Evolutionary conservation across 371 early-diverging fungal genomes (phyloP).

Genomic region (Dinochytrium kinnereticum): DNA sequence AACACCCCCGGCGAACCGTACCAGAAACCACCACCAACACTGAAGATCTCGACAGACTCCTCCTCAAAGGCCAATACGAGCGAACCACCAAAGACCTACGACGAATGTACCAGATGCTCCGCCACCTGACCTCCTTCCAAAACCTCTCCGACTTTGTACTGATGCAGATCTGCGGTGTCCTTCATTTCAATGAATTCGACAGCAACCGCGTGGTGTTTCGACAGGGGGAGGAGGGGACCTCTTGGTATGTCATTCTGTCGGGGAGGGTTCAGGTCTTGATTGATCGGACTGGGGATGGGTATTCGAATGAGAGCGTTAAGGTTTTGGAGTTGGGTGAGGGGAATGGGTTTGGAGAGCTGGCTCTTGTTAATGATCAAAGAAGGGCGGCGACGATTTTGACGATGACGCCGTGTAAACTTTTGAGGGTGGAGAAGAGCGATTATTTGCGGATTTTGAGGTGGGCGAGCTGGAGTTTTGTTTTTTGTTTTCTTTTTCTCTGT

Average conservation of each 20-base stretch:
- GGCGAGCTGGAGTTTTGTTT: not conserved
- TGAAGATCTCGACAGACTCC: constrained; percentile 17
- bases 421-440: constrained; percentile 43
- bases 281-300: not conserved
- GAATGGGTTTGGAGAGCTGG: constrained; percentile 44
- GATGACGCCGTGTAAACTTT: constrained; percentile 20
- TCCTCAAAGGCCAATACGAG: constrained; percentile 11
- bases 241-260: constrained; percentile 40
- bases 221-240: constrained; percentile 43
- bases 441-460: constrained; percentile 42
- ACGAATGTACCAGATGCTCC: constrained; percentile 32
- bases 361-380: constrained; percentile 34
- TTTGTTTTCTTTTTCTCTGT: too few relatives aligned
- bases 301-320: constrained; percentile 15
- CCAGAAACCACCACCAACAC: not conserved
- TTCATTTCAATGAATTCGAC: constrained; percentile 34
- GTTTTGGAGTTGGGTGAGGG: constrained; percentile 29
- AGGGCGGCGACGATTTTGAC: constrained; percentile 45
- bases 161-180: constrained; percentile 40
- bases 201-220: constrained; percentile 39
- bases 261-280: constrained; percentile 40
- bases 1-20: not conserved
- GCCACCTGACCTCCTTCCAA: constrained; percentile 32
- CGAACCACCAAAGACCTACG: constrained; percentile 29
- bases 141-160: constrained; percentile 42